A percentile compares a stretch with the other conserved stretches of the same genome.
Conservation (phyloP, 495 filamentous ascomycete genomes). For the Trichoderma virens region DNA sequence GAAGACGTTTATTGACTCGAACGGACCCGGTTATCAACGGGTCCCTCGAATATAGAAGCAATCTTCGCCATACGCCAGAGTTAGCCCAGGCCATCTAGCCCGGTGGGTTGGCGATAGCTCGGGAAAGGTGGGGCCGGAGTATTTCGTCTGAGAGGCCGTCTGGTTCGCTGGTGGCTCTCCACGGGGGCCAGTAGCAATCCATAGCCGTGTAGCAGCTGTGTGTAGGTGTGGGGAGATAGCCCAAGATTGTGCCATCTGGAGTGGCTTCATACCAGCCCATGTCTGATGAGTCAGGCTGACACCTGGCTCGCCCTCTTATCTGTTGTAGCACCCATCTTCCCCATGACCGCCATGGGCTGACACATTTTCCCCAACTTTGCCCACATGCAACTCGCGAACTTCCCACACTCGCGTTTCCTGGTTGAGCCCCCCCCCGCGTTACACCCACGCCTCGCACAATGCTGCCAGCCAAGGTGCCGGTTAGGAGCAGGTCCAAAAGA, state of each 20-base stretch:
- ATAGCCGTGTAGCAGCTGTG: no score
- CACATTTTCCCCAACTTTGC: conserved; percentile 9
- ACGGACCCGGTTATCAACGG: not conserved
- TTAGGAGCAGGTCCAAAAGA: conserved; percentile 9
- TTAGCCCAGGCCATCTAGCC: not conserved
- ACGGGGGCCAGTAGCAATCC: no score
- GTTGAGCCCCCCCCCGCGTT: not conserved
- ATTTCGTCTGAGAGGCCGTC: no score
- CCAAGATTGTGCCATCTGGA: not conserved
- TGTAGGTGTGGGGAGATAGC: not conserved
- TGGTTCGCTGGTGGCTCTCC: not conserved
- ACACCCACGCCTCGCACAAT: not conserved
- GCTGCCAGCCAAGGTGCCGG: not conserved
- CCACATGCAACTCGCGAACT: not conserved
- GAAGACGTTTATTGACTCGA: not conserved
- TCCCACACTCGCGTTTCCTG: conserved; percentile 1
- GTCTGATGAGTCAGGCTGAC: conserved; percentile 7
- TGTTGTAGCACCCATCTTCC: not conserved
- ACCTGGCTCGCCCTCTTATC: not conserved
- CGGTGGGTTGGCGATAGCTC: not conserved
- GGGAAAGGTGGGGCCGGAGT: not conserved
- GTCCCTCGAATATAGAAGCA: not conserved
- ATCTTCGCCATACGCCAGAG: not conserved
- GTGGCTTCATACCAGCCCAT: not conserved
- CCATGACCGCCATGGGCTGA: not conserved